phyloP scores from a whole-genome alignment of 345 rosid genomes.

The Brassica juncea region DNA sequence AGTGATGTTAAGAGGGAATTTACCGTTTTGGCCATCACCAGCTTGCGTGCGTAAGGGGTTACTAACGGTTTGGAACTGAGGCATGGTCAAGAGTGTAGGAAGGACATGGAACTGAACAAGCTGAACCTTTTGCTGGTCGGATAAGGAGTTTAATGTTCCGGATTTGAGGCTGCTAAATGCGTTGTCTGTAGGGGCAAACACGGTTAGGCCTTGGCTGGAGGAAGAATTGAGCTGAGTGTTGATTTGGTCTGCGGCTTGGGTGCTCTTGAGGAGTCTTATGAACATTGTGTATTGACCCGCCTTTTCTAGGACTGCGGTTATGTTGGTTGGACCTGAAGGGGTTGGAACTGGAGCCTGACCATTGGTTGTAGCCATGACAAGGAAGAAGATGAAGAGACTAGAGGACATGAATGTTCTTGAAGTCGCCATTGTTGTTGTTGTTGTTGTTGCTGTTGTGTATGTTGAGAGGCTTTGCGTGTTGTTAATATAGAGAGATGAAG shows the following conservation, averaged over 20 bases:
- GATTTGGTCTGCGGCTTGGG: slow-evolving; percentile 70
- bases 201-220: slow-evolving; percentile 63
- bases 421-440: slow-evolving; percentile 41
- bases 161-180: slow-evolving; percentile 67
- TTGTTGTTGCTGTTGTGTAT: slow-evolving; percentile 14
- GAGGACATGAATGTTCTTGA: slow-evolving; percentile 29
- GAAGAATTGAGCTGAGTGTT: slow-evolving; percentile 73
- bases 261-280: slow-evolving; percentile 61
- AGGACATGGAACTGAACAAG: slow-evolving; percentile 81
- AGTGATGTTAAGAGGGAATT: slow-evolving; percentile 70
- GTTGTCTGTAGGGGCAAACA: slow-evolving; percentile 83
- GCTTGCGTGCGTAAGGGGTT: slow-evolving; percentile 91
- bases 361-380: slow-evolving; percentile 19
- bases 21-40: slow-evolving; percentile 56
- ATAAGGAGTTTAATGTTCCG: slow-evolving; percentile 67
- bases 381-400: slow-evolving; percentile 38
- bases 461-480: slow-evolving; percentile 24
- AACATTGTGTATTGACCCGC: slow-evolving; percentile 75
- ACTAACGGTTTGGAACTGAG: slow-evolving; percentile 87
- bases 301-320: slow-evolving; percentile 72
- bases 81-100: slow-evolving; percentile 54
- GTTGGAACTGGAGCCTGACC: slow-evolving; percentile 56
- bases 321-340: slow-evolving; percentile 66
- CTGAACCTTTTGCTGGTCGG: slow-evolving; percentile 69
- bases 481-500: slow-evolving; percentile 31